Base-by-base conservation (phyloP, 2,329 filamentous ascomycete species). In the Fusarium chlamydosporum region DNA sequence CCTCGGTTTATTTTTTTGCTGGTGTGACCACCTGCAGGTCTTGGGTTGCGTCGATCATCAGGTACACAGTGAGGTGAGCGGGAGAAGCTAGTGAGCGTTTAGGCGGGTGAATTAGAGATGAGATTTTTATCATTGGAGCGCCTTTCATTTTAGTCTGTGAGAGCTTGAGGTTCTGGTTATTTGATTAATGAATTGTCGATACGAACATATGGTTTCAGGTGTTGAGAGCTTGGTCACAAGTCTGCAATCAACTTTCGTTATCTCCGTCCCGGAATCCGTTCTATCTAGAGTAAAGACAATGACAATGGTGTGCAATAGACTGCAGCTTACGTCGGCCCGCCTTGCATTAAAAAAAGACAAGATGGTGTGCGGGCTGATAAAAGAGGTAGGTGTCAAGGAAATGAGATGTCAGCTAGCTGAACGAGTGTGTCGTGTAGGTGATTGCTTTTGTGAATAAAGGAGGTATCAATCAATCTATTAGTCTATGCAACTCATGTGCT, bases 21-120 rank as follows among this genome's bases (percentile, higher is more conserved):
- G 34, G 56, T 53, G 67, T 67, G 65, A 51, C 20, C 61, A 60
- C 43, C 46, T 72, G 68, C 70, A 72, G 70, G 59, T 55, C 40
- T 50, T 45, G 33, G 27, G 41, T 23, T 29, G 50, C 29, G 61
- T 41, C 56, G 65, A 68, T 71, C 70, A 62, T 63, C 70, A 72
- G 65, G 70, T 61, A 72, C 67, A 46, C 38, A 42, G 58, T 45
- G 41, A 15, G 26, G 40, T 59, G 50, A 48, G 56, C 37, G n/a
- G 40, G 43, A 46, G 41, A 29, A 20, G 7, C 13, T 41, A 23
- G 46, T 38, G 45, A 29, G 41, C 16, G 40, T 37, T 33, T 31
- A 33, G 18, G 11, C n/a, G 42, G 51, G 47, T 43, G 29, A 54
- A 27, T 48, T 23, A 31, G 41, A 53, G 20, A 26, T 11, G 12